A percentile compares a stretch with the other conserved stretches of the same genome.
These are phyloP conservation scores for Schizochytrium sp. DNA, from an alignment of 108 stramenopile genomes.

Conservation along the genomic window DNA sequence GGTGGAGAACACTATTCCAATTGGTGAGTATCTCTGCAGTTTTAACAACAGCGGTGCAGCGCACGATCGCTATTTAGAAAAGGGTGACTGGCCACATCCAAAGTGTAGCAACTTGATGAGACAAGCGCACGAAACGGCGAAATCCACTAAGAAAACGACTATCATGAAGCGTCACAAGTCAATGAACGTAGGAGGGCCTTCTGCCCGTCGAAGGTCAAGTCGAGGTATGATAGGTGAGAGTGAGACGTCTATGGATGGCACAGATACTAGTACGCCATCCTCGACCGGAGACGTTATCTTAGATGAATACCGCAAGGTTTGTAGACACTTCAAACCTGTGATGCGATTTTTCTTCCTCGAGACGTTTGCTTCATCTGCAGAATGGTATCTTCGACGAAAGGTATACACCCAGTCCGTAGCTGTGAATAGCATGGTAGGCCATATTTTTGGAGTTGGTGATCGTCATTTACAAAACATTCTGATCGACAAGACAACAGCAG, in stretches of 20 bases:
- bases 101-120: conserved; percentile 76
- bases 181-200: too few relatives aligned
- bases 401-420: conserved; percentile 92
- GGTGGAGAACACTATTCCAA: conserved; percentile 89
- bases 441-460: conserved; percentile 98
- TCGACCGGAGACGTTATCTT: conserved; percentile 60
- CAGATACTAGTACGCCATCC: not conserved
- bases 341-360: conserved; percentile 97
- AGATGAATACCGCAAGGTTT: conserved; percentile 79
- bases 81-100: conserved; percentile 77
- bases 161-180: too few relatives aligned
- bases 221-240: too few relatives aligned
- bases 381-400: conserved; percentile 88
- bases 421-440: conserved; percentile 93
- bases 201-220: too few relatives aligned
- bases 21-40: conserved; percentile 76
- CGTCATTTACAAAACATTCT: conserved; percentile 95
- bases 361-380: conserved; percentile 83
- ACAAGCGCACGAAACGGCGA: conserved; percentile 67
- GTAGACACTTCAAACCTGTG: conserved; percentile 84
- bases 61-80: conserved; percentile 68
- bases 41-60: conserved; percentile 55
- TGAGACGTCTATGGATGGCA: not conserved
- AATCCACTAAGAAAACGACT: too few relatives aligned
- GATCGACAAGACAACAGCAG: conserved; percentile 87